These are phyloP conservation scores for Podaxis sp. DNA, from an alignment of 768 basidiomycete species.

Conservation along the genomic window DNA sequence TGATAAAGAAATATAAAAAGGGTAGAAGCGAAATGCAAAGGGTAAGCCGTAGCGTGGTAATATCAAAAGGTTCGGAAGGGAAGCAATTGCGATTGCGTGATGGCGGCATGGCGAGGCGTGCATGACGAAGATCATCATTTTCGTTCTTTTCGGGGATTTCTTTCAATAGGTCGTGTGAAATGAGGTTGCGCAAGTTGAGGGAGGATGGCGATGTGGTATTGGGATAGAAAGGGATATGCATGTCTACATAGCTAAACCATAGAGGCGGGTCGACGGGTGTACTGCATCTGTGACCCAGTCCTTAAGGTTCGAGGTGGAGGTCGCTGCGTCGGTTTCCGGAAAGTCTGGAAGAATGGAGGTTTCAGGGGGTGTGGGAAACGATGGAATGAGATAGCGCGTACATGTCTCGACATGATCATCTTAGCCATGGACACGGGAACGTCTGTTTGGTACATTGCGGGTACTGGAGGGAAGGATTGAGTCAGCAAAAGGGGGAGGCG, in stretches of 20 bases:
- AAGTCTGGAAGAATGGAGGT: constrained; percentile 7
- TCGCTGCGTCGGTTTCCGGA: constrained; percentile 7
- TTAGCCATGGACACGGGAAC: constrained; percentile 34
- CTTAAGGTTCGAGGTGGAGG: constrained; percentile 1
- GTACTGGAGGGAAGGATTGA: constrained; percentile 18
- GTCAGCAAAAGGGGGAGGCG: background rate
- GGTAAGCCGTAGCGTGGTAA: constrained; percentile 1
- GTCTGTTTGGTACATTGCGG: constrained; percentile 27
- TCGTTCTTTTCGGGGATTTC: constrained; percentile 7
- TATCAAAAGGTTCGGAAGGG: background rate
- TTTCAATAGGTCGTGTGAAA: constrained; percentile 3
- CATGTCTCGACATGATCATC: constrained; percentile 35
- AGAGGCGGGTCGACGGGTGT: constrained; percentile 4
- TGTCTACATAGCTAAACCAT: constrained; percentile 8
- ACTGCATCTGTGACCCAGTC: constrained; percentile 9
- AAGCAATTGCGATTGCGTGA: constrained; percentile 7
- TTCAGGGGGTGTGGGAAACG: background rate
- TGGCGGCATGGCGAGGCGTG: constrained; percentile 6
- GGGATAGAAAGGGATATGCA: constrained; percentile 1
- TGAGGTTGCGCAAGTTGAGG: constrained; percentile 1
- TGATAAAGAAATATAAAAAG: constrained; percentile 4
- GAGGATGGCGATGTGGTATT: background rate
- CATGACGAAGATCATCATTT: constrained; percentile 1
- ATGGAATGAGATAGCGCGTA: constrained; percentile 14
- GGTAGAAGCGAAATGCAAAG: background rate